Conservation (phyloP, 768 basidiomycete species). For the Russula sp. region DNA sequence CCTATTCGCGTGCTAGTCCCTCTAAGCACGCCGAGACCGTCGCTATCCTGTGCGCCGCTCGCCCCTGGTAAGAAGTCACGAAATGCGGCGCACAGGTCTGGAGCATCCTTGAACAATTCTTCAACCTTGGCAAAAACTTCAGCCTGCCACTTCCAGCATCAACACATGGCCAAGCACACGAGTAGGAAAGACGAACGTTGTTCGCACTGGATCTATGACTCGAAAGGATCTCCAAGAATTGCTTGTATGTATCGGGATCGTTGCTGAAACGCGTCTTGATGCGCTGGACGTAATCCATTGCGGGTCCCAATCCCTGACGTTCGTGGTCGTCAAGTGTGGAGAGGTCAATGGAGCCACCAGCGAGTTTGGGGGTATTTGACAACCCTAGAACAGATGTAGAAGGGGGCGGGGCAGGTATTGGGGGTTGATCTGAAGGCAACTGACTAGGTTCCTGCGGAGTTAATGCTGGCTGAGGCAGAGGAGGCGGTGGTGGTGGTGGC, state of each 20-base stretch:
- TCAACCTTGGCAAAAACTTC: slow-evolving; percentile 67
- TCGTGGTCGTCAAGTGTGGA: slow-evolving; percentile 15
- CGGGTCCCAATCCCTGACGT: slow-evolving; percentile 50
- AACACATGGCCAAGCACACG: slow-evolving; percentile 13
- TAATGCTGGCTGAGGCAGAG: not conserved
- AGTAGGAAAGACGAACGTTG: slow-evolving; percentile 36
- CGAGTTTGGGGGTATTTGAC: slow-evolving; percentile 10
- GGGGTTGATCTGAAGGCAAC: slow-evolving; percentile 5
- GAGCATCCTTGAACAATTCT: slow-evolving; percentile 65
- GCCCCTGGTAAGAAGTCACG: slow-evolving; percentile 62
- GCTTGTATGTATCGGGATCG: slow-evolving; percentile 79
- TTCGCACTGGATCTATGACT: slow-evolving; percentile 50
- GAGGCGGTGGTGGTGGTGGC: slow-evolving; percentile 7
- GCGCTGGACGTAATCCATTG: slow-evolving; percentile 93
- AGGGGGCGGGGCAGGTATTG: slow-evolving; percentile 13
- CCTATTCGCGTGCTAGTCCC: slow-evolving; percentile 24
- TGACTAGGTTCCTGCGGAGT: not conserved
- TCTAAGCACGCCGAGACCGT: slow-evolving; percentile 14
- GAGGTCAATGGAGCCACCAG: slow-evolving; percentile 7
- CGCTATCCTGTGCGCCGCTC: not conserved
- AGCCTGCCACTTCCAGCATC: slow-evolving; percentile 34
- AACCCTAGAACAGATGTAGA: slow-evolving; percentile 16
- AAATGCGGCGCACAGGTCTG: slow-evolving; percentile 69
- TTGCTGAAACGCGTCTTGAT: slow-evolving; percentile 82
- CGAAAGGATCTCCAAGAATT: slow-evolving; percentile 73